Evolutionary conservation across 106 monocot genomes (phyloP), one percentile per base, ranked within the genome.

Genomic region (Agapanthus africanus): DNA sequence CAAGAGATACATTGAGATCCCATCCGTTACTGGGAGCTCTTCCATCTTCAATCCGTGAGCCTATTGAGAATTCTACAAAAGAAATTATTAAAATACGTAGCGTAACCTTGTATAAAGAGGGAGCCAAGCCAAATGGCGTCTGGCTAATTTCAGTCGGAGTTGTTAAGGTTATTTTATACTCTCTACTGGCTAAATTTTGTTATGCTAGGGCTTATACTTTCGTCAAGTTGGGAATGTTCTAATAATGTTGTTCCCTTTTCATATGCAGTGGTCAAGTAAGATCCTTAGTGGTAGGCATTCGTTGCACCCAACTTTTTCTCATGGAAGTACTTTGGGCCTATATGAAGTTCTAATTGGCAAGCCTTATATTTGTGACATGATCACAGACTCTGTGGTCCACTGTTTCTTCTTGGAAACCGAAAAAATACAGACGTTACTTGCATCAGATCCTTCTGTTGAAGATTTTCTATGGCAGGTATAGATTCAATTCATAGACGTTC

Each of bases 291-390:
- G 41, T 65, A 87, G 73, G 71, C 89, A 83, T 52, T 84, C 99
- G 9, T 67, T 93, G 79, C 82, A 99, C 77, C 99, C 93, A 66
- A 79, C 79, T 36, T 90, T 99, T 76, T 87, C 85, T 26, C 99
- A 99, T 79, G 89, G 90, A 74, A 93, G 79, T 73, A 90, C 99
- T 52, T 71, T 99, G 66, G 99, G 99, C 41, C 73, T 99, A 22
- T 99, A 90, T 78, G 99, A 99, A 81, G 93, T 99, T 56, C 75
- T 99, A n/a, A 70, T 69, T 75, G 87, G 99, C 61, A 99, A 85
- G 68, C 90, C 93, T 21, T 87, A 90, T 78, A 69, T 99, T 8
- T 90, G 93, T 74, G 90, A 99, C 63, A 90, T 99, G 81, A 74
- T 99, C 26, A 76, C 93, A 25, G 90, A 99, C 11, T 83, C 99